Evolutionary conservation across 768 basidiomycete genomes (phyloP).

Genomic region (Brasilioporus rufonigricans): DNA sequence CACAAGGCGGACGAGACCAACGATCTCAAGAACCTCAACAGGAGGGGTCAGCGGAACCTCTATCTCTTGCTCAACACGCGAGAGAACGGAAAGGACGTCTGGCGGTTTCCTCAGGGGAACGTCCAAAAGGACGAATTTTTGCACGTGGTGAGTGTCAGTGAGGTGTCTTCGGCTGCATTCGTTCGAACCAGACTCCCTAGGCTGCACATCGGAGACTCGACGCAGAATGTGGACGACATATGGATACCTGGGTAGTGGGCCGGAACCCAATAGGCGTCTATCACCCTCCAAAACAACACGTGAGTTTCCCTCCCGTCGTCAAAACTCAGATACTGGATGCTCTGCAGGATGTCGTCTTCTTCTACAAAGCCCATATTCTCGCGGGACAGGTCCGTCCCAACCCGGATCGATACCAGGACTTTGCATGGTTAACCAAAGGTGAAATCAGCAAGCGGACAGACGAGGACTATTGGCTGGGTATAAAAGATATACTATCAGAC

Average conservation of each 20-base stretch:
- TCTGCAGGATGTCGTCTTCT: conserved; percentile 71
- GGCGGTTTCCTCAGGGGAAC: conserved; percentile 79
- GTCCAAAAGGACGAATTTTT: conserved; percentile 65
- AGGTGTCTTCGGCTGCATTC: neutral
- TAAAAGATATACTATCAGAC: conserved; percentile 82
- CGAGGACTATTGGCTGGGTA: conserved; percentile 66
- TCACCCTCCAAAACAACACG: conserved; percentile 49
- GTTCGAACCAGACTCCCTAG: conserved; percentile 34
- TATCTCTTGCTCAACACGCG: conserved; percentile 74
- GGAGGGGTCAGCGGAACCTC: conserved; percentile 80
- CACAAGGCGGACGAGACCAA: conserved; percentile 57
- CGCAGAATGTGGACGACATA: conserved; percentile 70
- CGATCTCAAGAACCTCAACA: conserved; percentile 74
- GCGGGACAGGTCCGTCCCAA: conserved; percentile 76
- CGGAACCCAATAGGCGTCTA: conserved; percentile 83
- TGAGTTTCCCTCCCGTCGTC: conserved; percentile 15
- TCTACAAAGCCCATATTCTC: conserved; percentile 92
- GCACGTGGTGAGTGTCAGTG: conserved; percentile 59
- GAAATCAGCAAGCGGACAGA: conserved; percentile 78
- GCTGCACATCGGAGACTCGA: conserved; percentile 72
- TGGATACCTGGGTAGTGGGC: conserved; percentile 96
- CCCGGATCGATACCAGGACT: conserved; percentile 58
- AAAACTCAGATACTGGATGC: conserved; percentile 1
- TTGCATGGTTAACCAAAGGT: conserved; percentile 93
- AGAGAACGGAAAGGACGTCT: conserved; percentile 47